A percentile compares a stretch with the other conserved stretches of the same genome.
Evolutionary conservation across 371 early-diverging fungal genomes (phyloP).

Genomic region (Mortierella sp.): DNA sequence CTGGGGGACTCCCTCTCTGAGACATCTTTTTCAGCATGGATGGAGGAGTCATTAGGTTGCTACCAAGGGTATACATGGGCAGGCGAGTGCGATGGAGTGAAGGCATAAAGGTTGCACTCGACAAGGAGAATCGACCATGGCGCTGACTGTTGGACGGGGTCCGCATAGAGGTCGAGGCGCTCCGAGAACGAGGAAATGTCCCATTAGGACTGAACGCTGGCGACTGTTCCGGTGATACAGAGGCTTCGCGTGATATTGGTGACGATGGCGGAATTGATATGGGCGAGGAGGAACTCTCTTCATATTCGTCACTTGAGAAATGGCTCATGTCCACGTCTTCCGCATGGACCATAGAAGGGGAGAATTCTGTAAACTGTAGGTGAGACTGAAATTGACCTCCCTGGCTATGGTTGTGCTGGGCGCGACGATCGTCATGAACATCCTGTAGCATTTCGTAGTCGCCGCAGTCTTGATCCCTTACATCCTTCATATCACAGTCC

Average conservation of each 20-base stretch:
- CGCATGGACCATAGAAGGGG: neutral
- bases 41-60: constrained; percentile 43
- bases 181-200: constrained; percentile 9
- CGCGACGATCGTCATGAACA: constrained; percentile 2
- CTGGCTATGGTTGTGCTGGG: neutral
- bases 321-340: constrained; percentile 14
- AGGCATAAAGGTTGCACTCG: constrained; percentile 39
- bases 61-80: constrained; percentile 38
- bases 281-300: constrained; percentile 11
- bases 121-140: constrained; percentile 35
- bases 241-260: constrained; percentile 1
- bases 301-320: constrained; percentile 7
- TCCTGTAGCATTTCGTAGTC: constrained; percentile 19
- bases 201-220: constrained; percentile 1
- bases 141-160: constrained; percentile 20
- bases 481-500: constrained; percentile 14
- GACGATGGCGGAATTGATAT: constrained; percentile 13
- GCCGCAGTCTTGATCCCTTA: constrained; percentile 1
- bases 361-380: neutral
- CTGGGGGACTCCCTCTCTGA: constrained; percentile 24
- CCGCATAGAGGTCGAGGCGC: constrained; percentile 14
- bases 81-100: constrained; percentile 38
- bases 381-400: neutral
- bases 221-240: constrained; percentile 15
- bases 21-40: constrained; percentile 44